Evolutionary conservation across 2,329 filamentous ascomycete genomes (phyloP).

Genomic region (Didymella pinodella): DNA sequence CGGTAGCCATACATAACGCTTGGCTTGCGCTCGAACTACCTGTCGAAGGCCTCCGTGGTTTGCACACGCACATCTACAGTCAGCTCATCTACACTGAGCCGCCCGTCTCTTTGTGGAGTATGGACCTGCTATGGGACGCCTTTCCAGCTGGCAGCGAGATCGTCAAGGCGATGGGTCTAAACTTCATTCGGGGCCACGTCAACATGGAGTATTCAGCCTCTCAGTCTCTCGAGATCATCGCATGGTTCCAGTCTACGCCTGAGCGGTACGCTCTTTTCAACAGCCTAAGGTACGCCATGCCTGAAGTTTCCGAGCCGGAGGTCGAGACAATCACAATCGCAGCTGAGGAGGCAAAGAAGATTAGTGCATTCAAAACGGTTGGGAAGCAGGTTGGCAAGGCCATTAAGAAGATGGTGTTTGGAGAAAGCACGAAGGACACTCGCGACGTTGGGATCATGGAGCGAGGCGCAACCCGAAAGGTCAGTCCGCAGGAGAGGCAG

Average conservation of each 20-base stretch:
- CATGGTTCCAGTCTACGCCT: conserved; percentile 4
- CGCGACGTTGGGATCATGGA: not conserved
- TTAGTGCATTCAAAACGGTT: not conserved
- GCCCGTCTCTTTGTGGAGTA: conserved; percentile 17
- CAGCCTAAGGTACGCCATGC: not conserved
- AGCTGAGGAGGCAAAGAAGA: not conserved
- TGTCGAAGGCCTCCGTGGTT: conserved; percentile 19
- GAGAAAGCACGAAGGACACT: not conserved
- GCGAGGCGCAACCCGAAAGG: conserved; percentile 9
- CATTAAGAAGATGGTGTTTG: not conserved
- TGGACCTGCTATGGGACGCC: conserved; percentile 27
- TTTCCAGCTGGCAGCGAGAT: conserved; percentile 26
- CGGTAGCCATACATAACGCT: conserved; percentile 29
- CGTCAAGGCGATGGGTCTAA: conserved; percentile 25
- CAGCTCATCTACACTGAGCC: conserved; percentile 23
- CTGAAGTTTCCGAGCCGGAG: not conserved
- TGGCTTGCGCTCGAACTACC: conserved; percentile 35
- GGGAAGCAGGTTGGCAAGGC: not conserved
- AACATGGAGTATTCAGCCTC: conserved; percentile 14
- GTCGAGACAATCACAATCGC: not conserved
- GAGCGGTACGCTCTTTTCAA: conserved; percentile 8
- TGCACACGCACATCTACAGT: conserved; percentile 27
- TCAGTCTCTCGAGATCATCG: conserved; percentile 1
- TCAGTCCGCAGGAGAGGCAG: conserved; percentile 5
- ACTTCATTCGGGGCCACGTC: conserved; percentile 25